Percentiles rank a stretch among this genome's conserved stretches.
Evolutionary conservation across 192 early-diverging fungal genomes (phyloP).

Genomic region (Coemansia sp.): DNA sequence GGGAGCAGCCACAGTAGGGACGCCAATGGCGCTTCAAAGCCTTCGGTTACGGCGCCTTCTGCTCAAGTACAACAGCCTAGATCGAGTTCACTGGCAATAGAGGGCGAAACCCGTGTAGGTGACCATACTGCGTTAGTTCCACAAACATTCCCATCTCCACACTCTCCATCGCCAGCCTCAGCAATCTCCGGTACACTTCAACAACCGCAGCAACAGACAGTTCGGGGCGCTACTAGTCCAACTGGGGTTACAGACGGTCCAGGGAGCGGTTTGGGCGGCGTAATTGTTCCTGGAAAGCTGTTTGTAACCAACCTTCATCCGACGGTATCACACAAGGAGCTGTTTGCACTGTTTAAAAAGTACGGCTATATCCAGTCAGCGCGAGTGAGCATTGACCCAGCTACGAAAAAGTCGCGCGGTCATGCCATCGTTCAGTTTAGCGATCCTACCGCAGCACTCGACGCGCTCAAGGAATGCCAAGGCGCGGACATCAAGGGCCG

Average conservation of each 20-base stretch:
- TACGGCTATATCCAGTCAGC: conserved; percentile 57
- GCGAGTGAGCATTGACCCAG: conserved; percentile 50
- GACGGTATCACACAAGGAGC: conserved; percentile 55
- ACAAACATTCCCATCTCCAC: conserved; percentile 3
- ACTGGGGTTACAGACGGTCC: conserved; percentile 10
- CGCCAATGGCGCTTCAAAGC: not conserved
- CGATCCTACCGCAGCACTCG: conserved; percentile 40
- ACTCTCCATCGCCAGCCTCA: conserved; percentile 8
- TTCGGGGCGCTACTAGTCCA: conserved; percentile 11
- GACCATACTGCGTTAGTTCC: not conserved
- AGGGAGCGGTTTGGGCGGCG: conserved; percentile 43
- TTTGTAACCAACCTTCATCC: conserved; percentile 56
- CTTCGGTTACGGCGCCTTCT: not conserved
- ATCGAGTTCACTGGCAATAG: not conserved
- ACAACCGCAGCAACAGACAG: conserved; percentile 6
- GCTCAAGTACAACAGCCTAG: not conserved
- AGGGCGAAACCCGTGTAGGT: not conserved
- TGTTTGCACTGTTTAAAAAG: conserved; percentile 57
- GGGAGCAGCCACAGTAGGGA: conserved; percentile 5
- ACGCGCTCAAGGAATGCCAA: conserved; percentile 49
- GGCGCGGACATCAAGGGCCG: conserved; percentile 54
- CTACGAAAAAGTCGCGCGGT: conserved; percentile 47
- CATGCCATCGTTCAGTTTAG: conserved; percentile 54
- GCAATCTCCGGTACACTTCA: not conserved
- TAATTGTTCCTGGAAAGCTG: conserved; percentile 52